These are phyloP conservation scores for Boechera stricta DNA, from an alignment of 345 rosid genomes.

Conservation along the genomic window DNA sequence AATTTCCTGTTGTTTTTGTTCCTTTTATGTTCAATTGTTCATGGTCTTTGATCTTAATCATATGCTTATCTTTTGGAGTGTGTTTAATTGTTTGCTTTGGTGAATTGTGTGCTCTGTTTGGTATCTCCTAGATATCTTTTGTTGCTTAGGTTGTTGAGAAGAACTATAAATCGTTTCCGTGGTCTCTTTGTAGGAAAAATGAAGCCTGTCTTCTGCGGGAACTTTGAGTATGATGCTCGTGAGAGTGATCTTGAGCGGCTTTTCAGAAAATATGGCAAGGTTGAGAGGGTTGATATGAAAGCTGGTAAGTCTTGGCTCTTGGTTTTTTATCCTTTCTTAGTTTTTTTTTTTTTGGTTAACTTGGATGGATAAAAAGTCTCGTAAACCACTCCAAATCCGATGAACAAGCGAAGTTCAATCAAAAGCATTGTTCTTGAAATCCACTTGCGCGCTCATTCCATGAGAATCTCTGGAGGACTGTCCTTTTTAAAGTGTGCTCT, in stretches of 20 bases:
- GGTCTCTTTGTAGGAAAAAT: constrained; percentile 48
- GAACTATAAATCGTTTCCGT: neutral
- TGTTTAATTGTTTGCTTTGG: neutral
- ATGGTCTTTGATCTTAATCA: neutral
- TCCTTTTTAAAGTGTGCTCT: neutral
- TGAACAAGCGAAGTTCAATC: constrained; percentile 21
- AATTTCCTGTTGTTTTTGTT: neutral
- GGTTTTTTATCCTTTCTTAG: neutral
- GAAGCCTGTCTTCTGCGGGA: constrained; percentile 94
- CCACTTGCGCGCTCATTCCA: neutral
- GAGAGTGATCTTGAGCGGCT: constrained; percentile 86
- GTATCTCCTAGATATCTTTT: neutral
- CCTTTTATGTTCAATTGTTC: neutral
- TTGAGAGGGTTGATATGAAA: constrained; percentile 93
- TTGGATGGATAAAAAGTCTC: constrained; percentile 9
- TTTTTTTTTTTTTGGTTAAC: neutral
- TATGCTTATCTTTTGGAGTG: neutral
- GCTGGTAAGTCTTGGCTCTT: constrained; percentile 64
- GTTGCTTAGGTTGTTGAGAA: neutral
- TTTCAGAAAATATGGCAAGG: constrained; percentile 81
- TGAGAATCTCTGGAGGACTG: neutral
- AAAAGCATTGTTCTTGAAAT: neutral
- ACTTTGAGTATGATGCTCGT: constrained; percentile 90
- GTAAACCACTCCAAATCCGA: constrained; percentile 22
- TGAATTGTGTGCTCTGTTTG: neutral